phyloP scores from a whole-genome alignment of 805 yeast species.

The Jamesozyma rosinii region DNA sequence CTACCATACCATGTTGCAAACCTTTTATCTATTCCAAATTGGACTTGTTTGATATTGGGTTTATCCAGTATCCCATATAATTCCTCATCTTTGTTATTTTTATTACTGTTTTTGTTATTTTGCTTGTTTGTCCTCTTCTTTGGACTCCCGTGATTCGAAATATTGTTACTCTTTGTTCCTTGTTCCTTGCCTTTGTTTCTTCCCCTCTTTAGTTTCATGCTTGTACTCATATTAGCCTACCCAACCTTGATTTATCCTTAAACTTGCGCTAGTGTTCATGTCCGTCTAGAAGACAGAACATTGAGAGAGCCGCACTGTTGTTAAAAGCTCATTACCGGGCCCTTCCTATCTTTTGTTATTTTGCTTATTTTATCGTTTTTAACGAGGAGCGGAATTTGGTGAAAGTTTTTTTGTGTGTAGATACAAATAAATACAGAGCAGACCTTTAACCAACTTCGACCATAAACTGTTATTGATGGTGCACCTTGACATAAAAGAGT shows the following conservation, averaged over 20 bases:
- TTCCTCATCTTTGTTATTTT: conserved; percentile 29
- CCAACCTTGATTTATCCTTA: too few species aligned
- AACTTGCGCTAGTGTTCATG: too few species aligned
- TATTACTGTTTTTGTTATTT: background rate
- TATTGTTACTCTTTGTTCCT: background rate
- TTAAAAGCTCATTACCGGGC: too few species aligned
- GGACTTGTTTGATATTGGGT: conserved; percentile 57
- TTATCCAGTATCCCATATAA: conserved; percentile 51
- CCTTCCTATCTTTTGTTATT: too few species aligned
- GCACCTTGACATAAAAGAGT: too few species aligned
- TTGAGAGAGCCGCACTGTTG: too few species aligned
- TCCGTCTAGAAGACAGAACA: too few species aligned
- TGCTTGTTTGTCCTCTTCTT: background rate
- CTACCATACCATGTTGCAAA: conserved; percentile 86
- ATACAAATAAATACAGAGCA: background rate
- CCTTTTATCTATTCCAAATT: conserved; percentile 50
- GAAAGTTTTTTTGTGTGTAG: background rate
- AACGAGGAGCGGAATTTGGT: background rate
- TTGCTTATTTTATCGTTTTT: background rate
- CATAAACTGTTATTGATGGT: too few species aligned
- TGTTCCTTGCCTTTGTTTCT: background rate
- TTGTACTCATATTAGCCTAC: too few species aligned
- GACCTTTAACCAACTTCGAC: background rate
- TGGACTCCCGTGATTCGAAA: conserved; percentile 5
- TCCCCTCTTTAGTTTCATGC: background rate